phyloP scores from a whole-genome alignment of 2,329 filamentous ascomycete species.

The Fusarium guadeloupense region DNA sequence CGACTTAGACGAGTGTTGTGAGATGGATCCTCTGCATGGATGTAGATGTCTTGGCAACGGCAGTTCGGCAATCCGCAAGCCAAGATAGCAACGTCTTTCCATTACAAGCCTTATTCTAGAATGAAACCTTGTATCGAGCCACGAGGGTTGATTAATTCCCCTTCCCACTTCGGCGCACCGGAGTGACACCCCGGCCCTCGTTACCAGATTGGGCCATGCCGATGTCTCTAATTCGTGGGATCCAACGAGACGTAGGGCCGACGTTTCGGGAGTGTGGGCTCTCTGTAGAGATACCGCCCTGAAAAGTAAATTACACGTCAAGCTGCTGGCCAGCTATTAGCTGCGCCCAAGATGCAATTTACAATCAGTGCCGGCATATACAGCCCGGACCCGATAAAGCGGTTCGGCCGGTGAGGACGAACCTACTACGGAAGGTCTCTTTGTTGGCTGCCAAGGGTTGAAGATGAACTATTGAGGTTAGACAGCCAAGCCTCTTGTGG shows the following conservation, averaged over 20 bases:
- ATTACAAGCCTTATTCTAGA: slow-evolving; percentile 21
- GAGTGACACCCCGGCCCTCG: slow-evolving; percentile 1
- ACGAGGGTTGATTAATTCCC: too few species aligned
- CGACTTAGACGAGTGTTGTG: neutral
- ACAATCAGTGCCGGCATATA: neutral
- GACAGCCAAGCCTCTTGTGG: neutral
- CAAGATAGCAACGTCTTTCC: neutral
- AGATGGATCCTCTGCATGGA: neutral
- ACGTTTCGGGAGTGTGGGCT: slow-evolving; percentile 17
- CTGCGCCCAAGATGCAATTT: too few species aligned
- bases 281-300: slow-evolving; percentile 14
- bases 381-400: slow-evolving; percentile 3
- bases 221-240: slow-evolving; percentile 33
- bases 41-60: slow-evolving; percentile 30
- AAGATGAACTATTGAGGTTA: too few species aligned
- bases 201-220: slow-evolving; percentile 29
- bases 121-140: neutral
- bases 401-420: slow-evolving; percentile 12
- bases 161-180: neutral
- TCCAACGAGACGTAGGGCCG: neutral
- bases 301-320: neutral
- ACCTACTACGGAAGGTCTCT: neutral
- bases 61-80: slow-evolving; percentile 24
- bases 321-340: too few species aligned
- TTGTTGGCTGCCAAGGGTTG: neutral